phyloP scores from a whole-genome alignment of 2,329 filamentous ascomycete species.

The Fusarium staphyleae region DNA sequence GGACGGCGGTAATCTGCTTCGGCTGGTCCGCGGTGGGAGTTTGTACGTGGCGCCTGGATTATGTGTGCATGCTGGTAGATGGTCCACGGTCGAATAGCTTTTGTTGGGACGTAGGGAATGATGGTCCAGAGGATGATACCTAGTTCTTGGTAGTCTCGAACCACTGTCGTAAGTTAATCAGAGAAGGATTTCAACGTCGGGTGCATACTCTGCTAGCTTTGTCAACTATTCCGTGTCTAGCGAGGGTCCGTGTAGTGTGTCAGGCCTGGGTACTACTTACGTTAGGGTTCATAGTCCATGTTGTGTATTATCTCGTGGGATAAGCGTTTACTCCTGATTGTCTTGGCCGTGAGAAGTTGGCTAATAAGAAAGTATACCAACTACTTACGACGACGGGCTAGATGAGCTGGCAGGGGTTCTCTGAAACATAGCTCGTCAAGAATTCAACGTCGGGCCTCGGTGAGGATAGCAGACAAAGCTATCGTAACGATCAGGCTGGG shows the following conservation, averaged over 20 bases:
- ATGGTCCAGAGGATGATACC: constrained; percentile 26
- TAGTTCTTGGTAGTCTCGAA: constrained; percentile 23
- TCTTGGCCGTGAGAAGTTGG: too few species aligned
- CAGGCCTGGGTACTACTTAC: too few species aligned
- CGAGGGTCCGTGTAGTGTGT: too few species aligned
- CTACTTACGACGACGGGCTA: constrained; percentile 2
- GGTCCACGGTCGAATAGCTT: constrained; percentile 17
- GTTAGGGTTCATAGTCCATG: too few species aligned
- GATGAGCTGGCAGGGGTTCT: constrained; percentile 20
- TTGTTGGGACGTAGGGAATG: constrained; percentile 30
- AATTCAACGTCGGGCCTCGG: background rate
- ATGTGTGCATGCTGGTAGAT: constrained; percentile 33
- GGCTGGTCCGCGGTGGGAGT: constrained; percentile 45
- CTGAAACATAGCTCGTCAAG: constrained; percentile 13
- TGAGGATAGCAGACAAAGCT: background rate
- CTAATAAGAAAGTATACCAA: background rate
- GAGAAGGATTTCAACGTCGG: constrained; percentile 23
- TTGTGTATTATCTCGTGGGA: too few species aligned
- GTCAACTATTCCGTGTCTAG: too few species aligned
- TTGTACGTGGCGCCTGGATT: constrained; percentile 33
- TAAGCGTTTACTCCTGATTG: too few species aligned
- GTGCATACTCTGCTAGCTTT: background rate
- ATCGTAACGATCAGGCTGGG: constrained; percentile 1
- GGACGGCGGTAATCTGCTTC: constrained; percentile 42
- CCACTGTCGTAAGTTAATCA: constrained; percentile 35